Evolutionary conservation across 805 yeast genomes (phyloP), one percentile per base, ranked within the genome.

Genomic region (Candida odintsovae): DNA sequence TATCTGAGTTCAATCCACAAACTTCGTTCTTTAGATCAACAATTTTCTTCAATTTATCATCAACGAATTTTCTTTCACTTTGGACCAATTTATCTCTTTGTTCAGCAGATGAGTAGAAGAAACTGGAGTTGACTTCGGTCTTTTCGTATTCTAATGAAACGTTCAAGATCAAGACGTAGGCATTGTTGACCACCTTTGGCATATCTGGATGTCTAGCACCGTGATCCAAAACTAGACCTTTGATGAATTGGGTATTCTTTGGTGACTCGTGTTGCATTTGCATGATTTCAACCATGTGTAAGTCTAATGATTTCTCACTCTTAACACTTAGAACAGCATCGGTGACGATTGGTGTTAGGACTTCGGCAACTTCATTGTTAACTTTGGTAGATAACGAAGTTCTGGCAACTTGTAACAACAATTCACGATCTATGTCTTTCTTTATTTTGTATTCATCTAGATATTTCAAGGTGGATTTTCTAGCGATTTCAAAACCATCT

Each of bases 171-270:
- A 94, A 75, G 29, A 94, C 82, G 59, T 79, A 73, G 2, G 97
- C 97, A 65, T 94, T 88, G 53, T 79, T 77, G 18, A 94, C 83
- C 46, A 82, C 70, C 54, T 82, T 86, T 49, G 99, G 99, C 99
- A 94, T 94, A 68, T 94, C 99, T 40, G 99, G 99, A 73, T 94
- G 99, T 65, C 99, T 81, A 16, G 97, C 97, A 55, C 99, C 99
- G 65, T 94, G 99, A 66, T 94, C 99, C 54, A 94, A 75, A 33
- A 94, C 99, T 56, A 94, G 77, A 40, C 99, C 99, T 57, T 78
- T 82, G 53, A 94, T 74, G 49, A 94, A 80, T 59, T 76, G 75
- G 18, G 98, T 90, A 46, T 90, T 94, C 50, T 82, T 78, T 29
- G 94, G 88, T 35, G 84, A 77, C 55, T 88, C 86, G 62, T 86